Percentiles rank a stretch among this genome's conserved stretches.
Evolutionary conservation across 2,329 filamentous ascomycete species (phyloP).

Genomic region (Fusarium torulosum): DNA sequence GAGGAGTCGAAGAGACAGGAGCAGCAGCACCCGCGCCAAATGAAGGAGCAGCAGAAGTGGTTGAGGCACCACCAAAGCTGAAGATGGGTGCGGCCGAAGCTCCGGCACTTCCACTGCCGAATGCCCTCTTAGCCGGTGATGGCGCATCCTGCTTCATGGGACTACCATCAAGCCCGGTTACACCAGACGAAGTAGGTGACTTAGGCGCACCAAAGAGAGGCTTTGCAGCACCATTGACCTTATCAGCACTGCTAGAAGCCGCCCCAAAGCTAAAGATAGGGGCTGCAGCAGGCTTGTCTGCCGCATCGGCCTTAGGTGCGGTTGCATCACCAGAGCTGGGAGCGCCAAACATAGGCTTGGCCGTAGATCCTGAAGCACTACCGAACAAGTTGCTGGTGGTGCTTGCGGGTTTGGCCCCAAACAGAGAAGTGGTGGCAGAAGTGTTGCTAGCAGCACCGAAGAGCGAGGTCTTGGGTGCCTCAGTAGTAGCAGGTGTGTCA

Average conservation of each 20-base stretch:
- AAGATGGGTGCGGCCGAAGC: constrained; percentile 51
- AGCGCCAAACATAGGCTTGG: constrained; percentile 51
- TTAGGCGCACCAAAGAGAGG: constrained; percentile 56
- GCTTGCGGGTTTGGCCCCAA: constrained; percentile 46
- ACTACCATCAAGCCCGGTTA: constrained; percentile 57
- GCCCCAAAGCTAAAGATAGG: constrained; percentile 54
- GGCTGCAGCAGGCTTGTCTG: constrained; percentile 43
- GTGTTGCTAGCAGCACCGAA: constrained; percentile 49
- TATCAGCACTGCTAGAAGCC: constrained; percentile 42
- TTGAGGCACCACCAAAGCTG: constrained; percentile 50
- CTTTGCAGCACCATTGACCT: constrained; percentile 51
- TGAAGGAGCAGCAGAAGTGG: constrained; percentile 45
- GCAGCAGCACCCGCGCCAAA: constrained; percentile 53
- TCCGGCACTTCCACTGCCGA: constrained; percentile 44
- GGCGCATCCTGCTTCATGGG: constrained; percentile 60
- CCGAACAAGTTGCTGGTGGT: constrained; percentile 52
- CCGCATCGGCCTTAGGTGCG: constrained; percentile 39
- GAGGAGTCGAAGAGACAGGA: too few species aligned
- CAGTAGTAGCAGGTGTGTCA: constrained; percentile 44
- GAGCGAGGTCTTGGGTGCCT: constrained; percentile 45
- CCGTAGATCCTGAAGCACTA: constrained; percentile 37
- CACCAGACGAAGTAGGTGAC: constrained; percentile 49
- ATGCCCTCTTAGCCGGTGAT: constrained; percentile 55
- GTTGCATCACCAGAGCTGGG: constrained; percentile 30
- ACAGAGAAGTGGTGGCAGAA: constrained; percentile 36